A percentile compares a stretch with the other conserved stretches of the same genome.
Evolutionary conservation across 768 basidiomycete species (phyloP).

Genomic region (Hericium alpestre): DNA sequence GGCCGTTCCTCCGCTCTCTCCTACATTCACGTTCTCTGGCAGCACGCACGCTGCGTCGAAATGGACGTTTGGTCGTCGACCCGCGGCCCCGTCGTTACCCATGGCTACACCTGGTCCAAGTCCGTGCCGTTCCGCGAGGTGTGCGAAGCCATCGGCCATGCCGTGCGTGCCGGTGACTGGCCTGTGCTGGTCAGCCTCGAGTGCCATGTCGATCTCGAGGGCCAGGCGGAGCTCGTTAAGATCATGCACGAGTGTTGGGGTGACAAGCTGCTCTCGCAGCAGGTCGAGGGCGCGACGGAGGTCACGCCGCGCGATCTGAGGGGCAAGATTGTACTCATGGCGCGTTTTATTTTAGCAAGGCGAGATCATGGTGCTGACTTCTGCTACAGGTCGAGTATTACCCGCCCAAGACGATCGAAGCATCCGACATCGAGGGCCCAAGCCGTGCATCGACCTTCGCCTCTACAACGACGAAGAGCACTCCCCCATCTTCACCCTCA

Average conservation of each 20-base stretch:
- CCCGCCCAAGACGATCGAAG: background rate
- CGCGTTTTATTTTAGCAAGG: slow-evolving; percentile 13
- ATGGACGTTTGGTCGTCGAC: slow-evolving; percentile 57
- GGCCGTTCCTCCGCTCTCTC: slow-evolving; percentile 42
- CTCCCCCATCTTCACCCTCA: too few relatives aligned
- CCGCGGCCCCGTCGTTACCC: slow-evolving; percentile 46
- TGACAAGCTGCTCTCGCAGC: slow-evolving; percentile 34
- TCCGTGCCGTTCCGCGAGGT: slow-evolving; percentile 42
- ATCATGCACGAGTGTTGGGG: slow-evolving; percentile 45
- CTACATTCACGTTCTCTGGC: slow-evolving; percentile 44
- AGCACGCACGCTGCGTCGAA: slow-evolving; percentile 49
- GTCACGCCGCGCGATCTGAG: slow-evolving; percentile 36
- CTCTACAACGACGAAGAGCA: too few relatives aligned
- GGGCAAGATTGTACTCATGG: slow-evolving; percentile 53
- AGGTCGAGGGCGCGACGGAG: slow-evolving; percentile 25
- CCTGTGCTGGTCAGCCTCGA: slow-evolving; percentile 41
- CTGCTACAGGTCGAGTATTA: slow-evolving; percentile 13
- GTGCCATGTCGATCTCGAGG: slow-evolving; percentile 36
- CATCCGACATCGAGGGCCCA: background rate
- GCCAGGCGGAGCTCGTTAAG: slow-evolving; percentile 42
- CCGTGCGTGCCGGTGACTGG: slow-evolving; percentile 34
- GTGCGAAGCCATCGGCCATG: slow-evolving; percentile 39
- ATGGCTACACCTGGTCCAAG: slow-evolving; percentile 49
- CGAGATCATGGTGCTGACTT: too few relatives aligned
- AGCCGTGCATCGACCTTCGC: too few relatives aligned